Percentiles rank a stretch among this genome's conserved stretches.
These are phyloP conservation scores for Ammopiptanthus mongolicus DNA, from an alignment of 306 rosid species.

Conservation along the genomic window DNA sequence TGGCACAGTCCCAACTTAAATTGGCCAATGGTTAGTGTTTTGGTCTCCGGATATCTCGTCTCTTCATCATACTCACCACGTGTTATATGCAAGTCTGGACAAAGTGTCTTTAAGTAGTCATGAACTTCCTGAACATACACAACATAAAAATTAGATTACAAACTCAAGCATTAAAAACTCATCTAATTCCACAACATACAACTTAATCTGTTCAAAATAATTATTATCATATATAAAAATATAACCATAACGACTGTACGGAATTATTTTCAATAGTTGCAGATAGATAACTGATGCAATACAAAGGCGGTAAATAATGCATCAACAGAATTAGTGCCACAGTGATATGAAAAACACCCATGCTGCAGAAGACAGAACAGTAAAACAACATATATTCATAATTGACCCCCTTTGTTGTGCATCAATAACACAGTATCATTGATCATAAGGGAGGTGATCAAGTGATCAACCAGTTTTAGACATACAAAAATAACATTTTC, in stretches of 20 bases:
- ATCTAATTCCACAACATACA: background rate
- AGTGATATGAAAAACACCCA: background rate
- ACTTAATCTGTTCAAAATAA: background rate
- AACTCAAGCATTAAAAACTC: background rate
- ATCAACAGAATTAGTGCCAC: background rate
- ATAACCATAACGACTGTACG: background rate
- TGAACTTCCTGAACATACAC: slow-evolving; percentile 75
- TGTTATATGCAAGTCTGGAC: slow-evolving; percentile 90
- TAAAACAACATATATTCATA: background rate
- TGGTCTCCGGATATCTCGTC: slow-evolving; percentile 85
- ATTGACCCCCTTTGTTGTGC: background rate
- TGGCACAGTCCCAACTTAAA: slow-evolving; percentile 95
- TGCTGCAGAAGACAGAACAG: background rate
- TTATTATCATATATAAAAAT: background rate
- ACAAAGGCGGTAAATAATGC: background rate
- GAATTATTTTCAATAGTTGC: background rate
- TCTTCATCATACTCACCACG: slow-evolving; percentile 98
- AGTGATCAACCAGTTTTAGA: background rate
- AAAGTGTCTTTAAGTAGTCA: slow-evolving; percentile 96
- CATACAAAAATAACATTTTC: background rate
- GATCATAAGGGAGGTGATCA: background rate
- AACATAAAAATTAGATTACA: background rate
- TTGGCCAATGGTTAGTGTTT: slow-evolving; percentile 94
- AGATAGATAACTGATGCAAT: background rate
- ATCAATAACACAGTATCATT: background rate